These are phyloP conservation scores for Wickerhamomyces tratensis DNA, from an alignment of 805 yeast genomes.

Conservation along the genomic window DNA sequence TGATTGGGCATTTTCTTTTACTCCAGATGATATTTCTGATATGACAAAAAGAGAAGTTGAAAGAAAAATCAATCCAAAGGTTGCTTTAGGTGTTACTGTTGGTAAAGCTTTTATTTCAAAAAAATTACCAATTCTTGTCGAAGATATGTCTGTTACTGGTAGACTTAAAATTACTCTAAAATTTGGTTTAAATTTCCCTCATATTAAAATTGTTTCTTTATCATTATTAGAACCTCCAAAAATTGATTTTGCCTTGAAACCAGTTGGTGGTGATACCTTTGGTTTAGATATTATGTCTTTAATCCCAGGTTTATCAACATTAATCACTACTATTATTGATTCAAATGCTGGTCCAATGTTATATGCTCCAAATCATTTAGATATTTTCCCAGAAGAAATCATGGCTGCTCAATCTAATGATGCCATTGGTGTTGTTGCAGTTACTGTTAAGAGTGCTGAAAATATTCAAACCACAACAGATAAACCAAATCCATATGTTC, in stretches of 20 bases:
- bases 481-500: conserved; percentile 51
- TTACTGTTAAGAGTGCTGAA: conserved; percentile 47
- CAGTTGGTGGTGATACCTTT: conserved; percentile 83
- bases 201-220: conserved; percentile 60
- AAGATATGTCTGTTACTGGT: conserved; percentile 71
- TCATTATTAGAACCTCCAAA: conserved; percentile 71
- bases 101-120: conserved; percentile 78
- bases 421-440: conserved; percentile 60
- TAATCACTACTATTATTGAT: conserved; percentile 63
- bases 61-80: conserved; percentile 68
- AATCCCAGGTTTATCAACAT: conserved; percentile 68
- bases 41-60: conserved; percentile 72
- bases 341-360: conserved; percentile 66
- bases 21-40: conserved; percentile 76
- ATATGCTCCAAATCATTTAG: conserved; percentile 75
- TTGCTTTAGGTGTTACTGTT: conserved; percentile 68
- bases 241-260: conserved; percentile 73
- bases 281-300: conserved; percentile 80
- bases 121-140: conserved; percentile 68
- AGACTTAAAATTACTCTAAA: conserved; percentile 54
- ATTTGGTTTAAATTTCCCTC: conserved; percentile 64
- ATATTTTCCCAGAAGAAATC: conserved; percentile 64
- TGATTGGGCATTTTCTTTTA: conserved; percentile 78
- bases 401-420: conserved; percentile 56
- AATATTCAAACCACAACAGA: conserved; percentile 34